Base-by-base conservation (phyloP, 148 eudicot species). In the Vaccinium myrtillus region DNA sequence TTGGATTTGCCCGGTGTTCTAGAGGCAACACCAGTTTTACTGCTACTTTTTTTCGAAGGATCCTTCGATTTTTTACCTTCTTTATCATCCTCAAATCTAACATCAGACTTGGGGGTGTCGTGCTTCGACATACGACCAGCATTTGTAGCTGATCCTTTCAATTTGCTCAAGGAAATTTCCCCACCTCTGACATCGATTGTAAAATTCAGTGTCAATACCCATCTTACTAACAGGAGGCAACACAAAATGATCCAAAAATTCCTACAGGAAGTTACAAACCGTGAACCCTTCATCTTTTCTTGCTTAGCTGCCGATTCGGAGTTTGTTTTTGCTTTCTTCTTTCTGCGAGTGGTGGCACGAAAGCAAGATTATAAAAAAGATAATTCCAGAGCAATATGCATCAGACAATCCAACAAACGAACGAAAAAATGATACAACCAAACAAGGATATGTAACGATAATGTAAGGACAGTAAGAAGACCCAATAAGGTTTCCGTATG, bases 91-190 rank as follows among this genome's bases (percentile, higher is more conserved):
- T 32, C 69, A 9, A 88, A 81, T 82, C 87, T 90, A n/a, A 86
- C 88, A 75, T 82, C 82, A 71, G 88, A n/a, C 83, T 86, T 91
- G 54, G 89, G 54, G 81, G 78, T 63, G 69, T 69, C 85, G 19
- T 74, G 79, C 39, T 76, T 87, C 59, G 83, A 83, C 16, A 86
- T 90, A 51, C 77, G 83, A n/a, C 88, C 90, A 43, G 84, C 69
- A 81, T 90, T 92, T 85, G 80, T 69, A 78, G 91, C 81, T 51
- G 86, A 19, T 46, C 86, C 87, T 88, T 91, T 92, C 70, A 84
- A 82, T 84, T 91, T 95, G 88, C 93, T 89, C 82, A 91, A 90
- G 27, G 91, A 87, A 79, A 89, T 85, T 59, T 81, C 89, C 39
- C 74, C 74, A 27, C 16, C 74, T 69, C 74, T 69, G 74, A 30